Base-by-base conservation (phyloP, 495 filamentous ascomycete species). In the Parathielavia appendiculata region DNA sequence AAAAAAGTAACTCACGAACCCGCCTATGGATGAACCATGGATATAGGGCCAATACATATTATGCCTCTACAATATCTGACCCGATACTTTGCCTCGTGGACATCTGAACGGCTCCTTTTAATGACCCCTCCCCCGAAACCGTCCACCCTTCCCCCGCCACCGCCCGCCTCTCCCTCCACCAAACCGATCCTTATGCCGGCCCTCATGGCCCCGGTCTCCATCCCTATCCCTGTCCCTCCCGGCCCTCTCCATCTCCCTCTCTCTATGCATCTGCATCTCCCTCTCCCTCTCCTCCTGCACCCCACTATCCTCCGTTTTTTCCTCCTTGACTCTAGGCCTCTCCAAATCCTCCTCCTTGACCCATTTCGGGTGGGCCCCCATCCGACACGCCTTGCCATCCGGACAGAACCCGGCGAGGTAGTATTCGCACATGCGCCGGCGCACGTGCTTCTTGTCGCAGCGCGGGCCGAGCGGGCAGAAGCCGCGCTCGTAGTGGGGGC, bases 341-440 rank as follows among this genome's bases (percentile, higher is more conserved):
- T 86, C 83, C 58, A 97, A 79, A 34, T 86, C 81, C 57, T 75
- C 78, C 22, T 88, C 82, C 36, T 5, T 43, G 40, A 47, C 62
- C 87, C 89, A 97, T 32, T 83, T 75, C 11, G 92, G 83, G 74
- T 98, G 93, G 4, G 89, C 88, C 32, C 91, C 85, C 58, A 81
- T 80, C 66, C 83, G 81, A 69, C 95, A 97, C 0, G 58, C 69
- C 58, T 81, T 83, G 12, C 92, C 58, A 10, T 95, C 86, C 0
- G 93, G 93, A 68, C 93, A 98, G 73, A 98, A 98, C 1, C 95
- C 95, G 1, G 90, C 89, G 32, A 97, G 77, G 65, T 95, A 98
- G 71, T 83, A 95, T n/a, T 75, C 71, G 69, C 93, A 98, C 1
- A 96, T 66, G 43, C 81, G 81, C 35, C 89, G 83, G 34, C 83